phyloP scores from a whole-genome alignment of 176 grass and related monocot genomes.

The Phyllostachys edulis region DNA sequence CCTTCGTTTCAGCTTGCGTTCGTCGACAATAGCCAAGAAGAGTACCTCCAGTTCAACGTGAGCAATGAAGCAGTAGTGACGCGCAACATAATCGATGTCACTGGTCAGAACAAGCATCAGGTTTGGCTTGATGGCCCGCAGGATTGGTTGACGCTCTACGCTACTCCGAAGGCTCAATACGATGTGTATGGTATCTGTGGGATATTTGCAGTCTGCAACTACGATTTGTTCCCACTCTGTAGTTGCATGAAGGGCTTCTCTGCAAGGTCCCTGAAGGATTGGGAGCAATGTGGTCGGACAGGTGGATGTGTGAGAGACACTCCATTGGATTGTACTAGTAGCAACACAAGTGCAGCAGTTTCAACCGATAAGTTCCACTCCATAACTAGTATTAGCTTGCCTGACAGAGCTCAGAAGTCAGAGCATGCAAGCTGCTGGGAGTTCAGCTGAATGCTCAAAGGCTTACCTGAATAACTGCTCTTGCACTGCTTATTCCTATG shows the following conservation, averaged over 20 bases:
- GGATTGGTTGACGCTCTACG: constrained; percentile 33
- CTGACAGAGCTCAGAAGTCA: background rate
- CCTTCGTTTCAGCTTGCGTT: constrained; percentile 11
- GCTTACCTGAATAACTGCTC: constrained; percentile 43
- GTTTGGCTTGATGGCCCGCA: constrained; percentile 15
- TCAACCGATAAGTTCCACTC: constrained; percentile 38
- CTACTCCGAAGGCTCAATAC: constrained; percentile 19
- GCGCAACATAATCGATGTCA: constrained; percentile 28
- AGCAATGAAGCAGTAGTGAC: background rate
- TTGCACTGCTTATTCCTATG: constrained; percentile 48
- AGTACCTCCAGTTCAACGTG: constrained; percentile 40
- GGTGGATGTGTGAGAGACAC: constrained; percentile 36
- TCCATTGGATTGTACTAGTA: constrained; percentile 25
- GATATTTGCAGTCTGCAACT: constrained; percentile 18
- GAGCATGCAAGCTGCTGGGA: background rate
- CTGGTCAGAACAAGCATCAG: constrained; percentile 35
- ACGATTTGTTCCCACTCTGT: background rate
- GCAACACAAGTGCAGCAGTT: background rate
- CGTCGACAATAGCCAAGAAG: constrained; percentile 12
- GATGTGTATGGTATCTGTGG: constrained; percentile 42
- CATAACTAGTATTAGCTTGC: constrained; percentile 14
- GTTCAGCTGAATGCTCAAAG: constrained; percentile 11
- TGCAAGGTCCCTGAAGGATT: constrained; percentile 1
- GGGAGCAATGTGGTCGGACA: constrained; percentile 30
- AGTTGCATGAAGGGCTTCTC: constrained; percentile 43